phyloP scores from a whole-genome alignment of 164 flowering plant genomes.

The Piper betle region DNA sequence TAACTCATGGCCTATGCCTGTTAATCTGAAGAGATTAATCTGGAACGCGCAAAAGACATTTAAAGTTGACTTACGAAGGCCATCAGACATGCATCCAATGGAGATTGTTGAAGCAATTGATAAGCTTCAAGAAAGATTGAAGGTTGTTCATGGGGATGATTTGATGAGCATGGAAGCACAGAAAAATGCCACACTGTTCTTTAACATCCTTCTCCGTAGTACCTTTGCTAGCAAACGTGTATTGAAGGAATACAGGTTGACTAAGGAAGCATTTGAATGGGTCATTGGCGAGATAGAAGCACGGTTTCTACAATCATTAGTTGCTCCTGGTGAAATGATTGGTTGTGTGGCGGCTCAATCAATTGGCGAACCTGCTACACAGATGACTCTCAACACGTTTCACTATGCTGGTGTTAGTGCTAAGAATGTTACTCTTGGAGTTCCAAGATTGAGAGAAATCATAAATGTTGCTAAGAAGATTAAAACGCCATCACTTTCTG shows the following conservation, averaged over 20 bases:
- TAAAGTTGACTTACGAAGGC: conserved; percentile 2
- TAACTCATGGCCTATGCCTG: conserved; percentile 86
- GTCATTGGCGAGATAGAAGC: conserved; percentile 99
- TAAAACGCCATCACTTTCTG: conserved; percentile 94
- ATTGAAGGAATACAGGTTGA: too few relatives aligned
- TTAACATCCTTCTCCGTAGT: too few relatives aligned
- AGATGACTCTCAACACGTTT: too few relatives aligned
- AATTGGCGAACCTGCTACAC: too few relatives aligned
- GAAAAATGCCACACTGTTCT: too few relatives aligned
- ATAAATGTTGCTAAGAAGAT: conserved; percentile 98
- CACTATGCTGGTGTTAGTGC: too few relatives aligned
- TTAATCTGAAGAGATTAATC: conserved; percentile 11
- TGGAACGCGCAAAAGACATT: neutral
- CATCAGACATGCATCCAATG: conserved; percentile 59
- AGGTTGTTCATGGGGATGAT: conserved; percentile 96
- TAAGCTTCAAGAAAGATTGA: conserved; percentile 89
- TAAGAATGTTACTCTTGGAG: conserved; percentile 97
- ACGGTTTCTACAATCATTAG: conserved; percentile 85
- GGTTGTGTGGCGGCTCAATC: conserved; percentile 99
- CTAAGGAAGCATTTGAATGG: too few relatives aligned
- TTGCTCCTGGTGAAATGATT: conserved; percentile 99
- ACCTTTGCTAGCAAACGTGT: too few relatives aligned
- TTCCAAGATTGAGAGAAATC: conserved; percentile 92
- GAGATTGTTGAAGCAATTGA: conserved; percentile 95
- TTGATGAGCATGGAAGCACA: conserved; percentile 75